These are phyloP conservation scores for Blastobotrys proliferans DNA, from an alignment of 1,139 yeast genomes.

Conservation along the genomic window DNA sequence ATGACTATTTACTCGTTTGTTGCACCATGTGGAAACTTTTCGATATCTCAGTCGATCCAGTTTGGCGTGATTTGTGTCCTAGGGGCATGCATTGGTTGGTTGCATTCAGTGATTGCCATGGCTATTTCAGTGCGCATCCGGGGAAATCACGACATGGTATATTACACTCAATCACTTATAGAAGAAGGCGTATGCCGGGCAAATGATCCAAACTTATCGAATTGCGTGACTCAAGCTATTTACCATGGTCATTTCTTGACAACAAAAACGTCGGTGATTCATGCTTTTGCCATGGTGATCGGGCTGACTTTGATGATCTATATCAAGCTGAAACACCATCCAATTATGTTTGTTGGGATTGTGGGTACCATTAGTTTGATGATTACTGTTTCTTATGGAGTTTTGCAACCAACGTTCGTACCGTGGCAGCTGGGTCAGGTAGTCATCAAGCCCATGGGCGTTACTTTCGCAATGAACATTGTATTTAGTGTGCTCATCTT, in stretches of 20 bases:
- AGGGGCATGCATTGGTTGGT: conserved; percentile 23
- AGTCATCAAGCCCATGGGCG: conserved; percentile 26
- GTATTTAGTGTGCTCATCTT: conserved; percentile 23
- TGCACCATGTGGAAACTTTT: conserved; percentile 28
- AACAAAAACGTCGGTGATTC: conserved; percentile 24
- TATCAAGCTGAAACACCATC: conserved; percentile 12
- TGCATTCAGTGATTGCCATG: conserved; percentile 22
- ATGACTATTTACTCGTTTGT: conserved; percentile 27
- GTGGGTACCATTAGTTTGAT: conserved; percentile 23
- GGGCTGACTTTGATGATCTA: conserved; percentile 16
- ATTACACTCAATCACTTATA: conserved; percentile 17
- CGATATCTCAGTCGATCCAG: conserved; percentile 23
- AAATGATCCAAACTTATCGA: conserved; percentile 14
- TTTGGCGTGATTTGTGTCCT: conserved; percentile 20
- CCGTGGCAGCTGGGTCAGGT: conserved; percentile 23
- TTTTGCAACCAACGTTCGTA: conserved; percentile 26
- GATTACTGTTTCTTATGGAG: conserved; percentile 20
- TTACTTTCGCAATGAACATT: conserved; percentile 25
- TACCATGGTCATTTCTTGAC: conserved; percentile 27
- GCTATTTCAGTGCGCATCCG: conserved; percentile 28
- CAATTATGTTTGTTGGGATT: conserved; percentile 18
- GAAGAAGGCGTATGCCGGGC: conserved; percentile 24
- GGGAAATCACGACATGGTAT: conserved; percentile 24
- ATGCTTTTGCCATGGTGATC: conserved; percentile 25
- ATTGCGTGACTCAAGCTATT: conserved; percentile 22